A percentile compares a stretch with the other conserved stretches of the same genome.
Evolutionary conservation across 306 rosid species (phyloP).

Genomic region (Dalbergia cochinchinensis): DNA sequence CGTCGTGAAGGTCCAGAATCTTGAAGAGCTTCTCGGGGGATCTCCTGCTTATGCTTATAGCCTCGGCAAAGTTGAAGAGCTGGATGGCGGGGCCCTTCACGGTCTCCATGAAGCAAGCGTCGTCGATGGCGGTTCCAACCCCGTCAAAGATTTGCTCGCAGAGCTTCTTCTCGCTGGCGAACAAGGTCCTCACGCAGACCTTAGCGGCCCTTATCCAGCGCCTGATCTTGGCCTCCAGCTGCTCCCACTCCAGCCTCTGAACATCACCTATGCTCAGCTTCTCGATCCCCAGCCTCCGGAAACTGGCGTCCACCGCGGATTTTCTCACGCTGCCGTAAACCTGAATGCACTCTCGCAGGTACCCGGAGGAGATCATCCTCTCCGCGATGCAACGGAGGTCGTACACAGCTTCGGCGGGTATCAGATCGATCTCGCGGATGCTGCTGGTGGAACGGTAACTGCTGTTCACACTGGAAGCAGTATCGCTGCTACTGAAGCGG

Average conservation of each 20-base stretch:
- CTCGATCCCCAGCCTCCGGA: constrained; percentile 76
- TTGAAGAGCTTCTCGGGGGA: constrained; percentile 95
- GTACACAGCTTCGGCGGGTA: constrained; percentile 73
- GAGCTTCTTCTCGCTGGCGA: constrained; percentile 89
- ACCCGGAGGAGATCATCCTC: constrained; percentile 89
- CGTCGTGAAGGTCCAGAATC: constrained; percentile 92
- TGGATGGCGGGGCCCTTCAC: constrained; percentile 94
- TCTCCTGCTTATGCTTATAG: constrained; percentile 86
- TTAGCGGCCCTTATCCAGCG: constrained; percentile 91
- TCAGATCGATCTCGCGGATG: constrained; percentile 96
- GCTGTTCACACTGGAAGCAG: constrained; percentile 48
- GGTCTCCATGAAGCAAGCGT: constrained; percentile 93
- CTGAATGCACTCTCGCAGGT: constrained; percentile 87
- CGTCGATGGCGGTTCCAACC: constrained; percentile 80
- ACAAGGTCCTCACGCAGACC: constrained; percentile 78
- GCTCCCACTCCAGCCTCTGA: constrained; percentile 91
- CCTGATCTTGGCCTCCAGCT: constrained; percentile 87
- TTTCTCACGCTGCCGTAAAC: constrained; percentile 93
- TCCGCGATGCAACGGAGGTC: constrained; percentile 90
- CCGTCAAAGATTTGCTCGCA: constrained; percentile 91
- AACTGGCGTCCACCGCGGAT: constrained; percentile 80
- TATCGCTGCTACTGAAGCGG: constrained; percentile 48
- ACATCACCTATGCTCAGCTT: constrained; percentile 93
- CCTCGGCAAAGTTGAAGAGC: constrained; percentile 92
- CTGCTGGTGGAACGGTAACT: constrained; percentile 76